Evolutionary conservation across 345 rosid genomes (phyloP), one percentile per base, ranked within the genome.

Genomic region (Anacardium occidentale): DNA sequence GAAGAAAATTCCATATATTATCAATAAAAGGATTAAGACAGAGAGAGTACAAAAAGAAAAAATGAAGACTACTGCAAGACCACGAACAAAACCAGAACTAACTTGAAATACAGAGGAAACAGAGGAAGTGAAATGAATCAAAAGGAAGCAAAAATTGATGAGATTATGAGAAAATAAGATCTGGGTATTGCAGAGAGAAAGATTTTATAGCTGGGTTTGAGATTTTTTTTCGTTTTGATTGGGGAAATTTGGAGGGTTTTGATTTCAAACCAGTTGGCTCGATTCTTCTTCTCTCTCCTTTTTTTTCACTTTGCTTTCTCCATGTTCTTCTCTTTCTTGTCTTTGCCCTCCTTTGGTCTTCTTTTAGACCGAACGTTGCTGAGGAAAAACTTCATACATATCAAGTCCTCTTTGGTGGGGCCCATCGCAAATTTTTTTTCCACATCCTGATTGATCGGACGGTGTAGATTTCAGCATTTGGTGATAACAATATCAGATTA

Each of bases 111-210:
- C 29, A 58, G 55, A 20, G 61, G 32, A 70, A 74, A 69, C 76
- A 71, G 68, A 66, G 34, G 73, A 18, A 25, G 47, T 13, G 52
- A 64, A 61, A 24, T 32, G 26, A 40, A 72, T 44, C 25, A 55
- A 75, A 74, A 20, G 1, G 34, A 48, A 10, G 12, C 5, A 69
- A 70, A 29, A 0, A 74, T 65, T 10, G 68, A 76, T 61, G 45
- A 66, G 77, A 72, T 24, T 21, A 48, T 13, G 56, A 14, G 74
- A 87, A 77, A 73, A 34, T 72, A 73, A 81, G 84, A 83, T 79
- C 81, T 79, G 87, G 88, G 86, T 73, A 80, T 71, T 64, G 76
- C 66, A 73, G 73, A 82, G 72, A 63, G 74, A 57, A 45, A 83
- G 73, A 7, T 79, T 84, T 13, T 34, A 64, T 66, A 77, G 64